Evolutionary conservation across 129 eudicot species (phyloP).

Genomic region (Daucus carota): DNA sequence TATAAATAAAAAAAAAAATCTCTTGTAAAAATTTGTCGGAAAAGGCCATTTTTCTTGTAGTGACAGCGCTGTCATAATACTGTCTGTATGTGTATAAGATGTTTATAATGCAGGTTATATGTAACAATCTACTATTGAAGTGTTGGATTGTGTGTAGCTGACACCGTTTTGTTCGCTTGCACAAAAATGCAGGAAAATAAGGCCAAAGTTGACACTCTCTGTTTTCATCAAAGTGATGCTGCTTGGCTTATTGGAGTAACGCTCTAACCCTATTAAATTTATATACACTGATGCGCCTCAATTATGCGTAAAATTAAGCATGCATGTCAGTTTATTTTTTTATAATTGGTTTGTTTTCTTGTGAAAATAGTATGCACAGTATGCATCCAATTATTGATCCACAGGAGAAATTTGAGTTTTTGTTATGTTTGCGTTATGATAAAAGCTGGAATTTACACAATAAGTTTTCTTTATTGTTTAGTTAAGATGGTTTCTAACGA

Average conservation of each 20-base stretch:
- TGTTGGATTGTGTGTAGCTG: no score
- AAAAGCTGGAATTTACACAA: not conserved
- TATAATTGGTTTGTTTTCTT: not conserved
- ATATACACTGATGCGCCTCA: not conserved
- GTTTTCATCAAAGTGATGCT: not conserved
- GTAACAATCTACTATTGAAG: no score
- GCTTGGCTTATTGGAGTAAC: slow-evolving; percentile 6
- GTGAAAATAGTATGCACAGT: not conserved
- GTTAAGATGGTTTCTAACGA: not conserved
- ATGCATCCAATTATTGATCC: not conserved
- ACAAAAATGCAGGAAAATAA: slow-evolving; percentile 5
- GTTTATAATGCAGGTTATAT: no score
- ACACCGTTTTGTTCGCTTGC: not conserved
- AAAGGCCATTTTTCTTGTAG: no score
- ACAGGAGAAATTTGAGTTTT: not conserved
- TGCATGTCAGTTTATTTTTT: not conserved
- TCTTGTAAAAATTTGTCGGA: no score
- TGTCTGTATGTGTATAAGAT: no score
- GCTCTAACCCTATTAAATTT: not conserved
- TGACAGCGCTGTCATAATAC: no score
- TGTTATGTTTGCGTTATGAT: not conserved
- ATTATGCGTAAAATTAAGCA: not conserved
- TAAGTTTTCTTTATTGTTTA: not conserved
- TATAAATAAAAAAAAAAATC: no score
- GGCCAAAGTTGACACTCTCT: slow-evolving; percentile 7